Evolutionary conservation across 2,329 filamentous ascomycete species (phyloP), one percentile per base, ranked within the genome.

Genomic region (Helminthosporium solani): DNA sequence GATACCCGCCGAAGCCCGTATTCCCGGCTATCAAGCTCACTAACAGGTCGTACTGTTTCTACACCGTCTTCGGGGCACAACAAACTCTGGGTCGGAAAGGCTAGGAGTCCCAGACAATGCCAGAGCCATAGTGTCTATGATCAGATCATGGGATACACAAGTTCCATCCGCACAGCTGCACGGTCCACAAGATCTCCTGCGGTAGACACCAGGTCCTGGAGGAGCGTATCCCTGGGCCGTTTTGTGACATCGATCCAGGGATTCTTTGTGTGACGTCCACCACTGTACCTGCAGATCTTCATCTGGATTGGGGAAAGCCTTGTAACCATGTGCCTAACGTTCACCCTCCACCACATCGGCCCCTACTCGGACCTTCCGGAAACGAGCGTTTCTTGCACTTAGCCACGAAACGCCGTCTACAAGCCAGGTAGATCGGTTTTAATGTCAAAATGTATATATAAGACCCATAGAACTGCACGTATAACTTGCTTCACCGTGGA

Each of bases 281-380:
- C 35, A 36, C 27, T 20, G 59, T 64, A 54, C 57, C 63, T 66
- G 60, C 58, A 61, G 56, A 53, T 52, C 46, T 34, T 35, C 39
- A 33, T 41, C 51, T 51, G 33, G 42, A 44, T 60, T 50, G 31
- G 51, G 59, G 46, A 63, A 63, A 51, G 50, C 50, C 41, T 57
- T 56, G 47, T 49, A 31, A 23, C 45, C 47, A 48, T 45, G 42
- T 49, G 46, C 52, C 44, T 58, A 44, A 48, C 54, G 56, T 52
- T 46, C 48, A 53, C 53, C 52, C 55, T 51, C 47, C 37, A 52
- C 58, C 52, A 60, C 52, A 55, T 49, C 49, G 47, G 46, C 39
- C 19, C 47, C 50, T 43, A 38, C 47, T 53, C 47, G 38, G 58
- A 65, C 56, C 56, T 61, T 57, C 59, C 60, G 44, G 37, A 61